phyloP scores from a whole-genome alignment of 2,329 filamentous ascomycete species.

The Lojkania enalia region DNA sequence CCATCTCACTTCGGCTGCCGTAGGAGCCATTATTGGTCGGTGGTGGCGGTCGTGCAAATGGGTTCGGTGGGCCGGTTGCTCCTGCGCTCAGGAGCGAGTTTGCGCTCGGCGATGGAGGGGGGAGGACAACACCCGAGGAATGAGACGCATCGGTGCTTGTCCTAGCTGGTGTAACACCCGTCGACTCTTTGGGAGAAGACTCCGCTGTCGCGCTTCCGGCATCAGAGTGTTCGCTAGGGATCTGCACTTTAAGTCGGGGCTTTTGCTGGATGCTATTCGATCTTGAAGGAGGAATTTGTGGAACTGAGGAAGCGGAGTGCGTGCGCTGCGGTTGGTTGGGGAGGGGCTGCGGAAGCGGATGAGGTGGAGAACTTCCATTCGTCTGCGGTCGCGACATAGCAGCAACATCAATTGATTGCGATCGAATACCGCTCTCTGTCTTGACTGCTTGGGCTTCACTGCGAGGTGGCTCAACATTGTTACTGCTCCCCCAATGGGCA shows the following conservation, averaged over 20 bases:
- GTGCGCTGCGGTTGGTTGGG: conserved; percentile 50
- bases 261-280: conserved; percentile 74
- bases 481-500: conserved; percentile 68
- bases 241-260: conserved; percentile 88
- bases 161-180: conserved; percentile 61
- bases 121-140: conserved; percentile 75
- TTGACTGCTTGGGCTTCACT: conserved; percentile 48
- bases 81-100: conserved; percentile 86
- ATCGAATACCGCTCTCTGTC: conserved; percentile 53
- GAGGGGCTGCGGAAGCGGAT: conserved; percentile 46
- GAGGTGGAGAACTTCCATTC: conserved; percentile 58
- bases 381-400: conserved; percentile 48
- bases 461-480: conserved; percentile 50
- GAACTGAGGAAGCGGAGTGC: conserved; percentile 63
- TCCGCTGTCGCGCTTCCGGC: conserved; percentile 74
- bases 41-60: conserved; percentile 85
- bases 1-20: conserved; percentile 48
- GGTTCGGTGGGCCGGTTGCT: conserved; percentile 89
- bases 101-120: conserved; percentile 88
- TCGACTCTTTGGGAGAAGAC: conserved; percentile 65
- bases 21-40: conserved; percentile 61
- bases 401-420: conserved; percentile 67
- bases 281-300: conserved; percentile 70
- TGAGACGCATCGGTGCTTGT: conserved; percentile 59
- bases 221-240: conserved; percentile 88